These are phyloP conservation scores for Didymella pinodella DNA, from an alignment of 2,329 filamentous ascomycete genomes.

Conservation along the genomic window DNA sequence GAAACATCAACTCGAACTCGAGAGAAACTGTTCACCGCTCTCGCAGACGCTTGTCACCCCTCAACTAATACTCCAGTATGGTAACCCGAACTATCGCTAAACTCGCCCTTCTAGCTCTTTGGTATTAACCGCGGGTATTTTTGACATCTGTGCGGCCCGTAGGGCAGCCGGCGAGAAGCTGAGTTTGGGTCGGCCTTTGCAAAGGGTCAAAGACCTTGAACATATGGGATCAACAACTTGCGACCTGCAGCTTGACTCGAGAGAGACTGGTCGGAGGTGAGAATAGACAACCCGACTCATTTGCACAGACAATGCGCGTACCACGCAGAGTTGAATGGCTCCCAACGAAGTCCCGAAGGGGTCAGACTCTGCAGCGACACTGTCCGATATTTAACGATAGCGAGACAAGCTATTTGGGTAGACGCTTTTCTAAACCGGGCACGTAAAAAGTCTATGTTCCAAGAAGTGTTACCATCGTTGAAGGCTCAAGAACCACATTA, in stretches of 20 bases:
- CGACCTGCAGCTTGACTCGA: neutral
- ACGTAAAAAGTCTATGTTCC: neutral
- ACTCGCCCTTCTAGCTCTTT: neutral
- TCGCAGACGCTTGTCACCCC: neutral
- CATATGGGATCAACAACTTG: neutral
- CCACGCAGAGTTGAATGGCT: neutral
- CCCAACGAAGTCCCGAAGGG: neutral
- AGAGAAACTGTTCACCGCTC: too few relatives aligned
- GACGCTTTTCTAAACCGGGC: neutral
- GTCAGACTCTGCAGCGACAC: neutral
- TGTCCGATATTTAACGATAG: neutral
- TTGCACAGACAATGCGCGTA: neutral
- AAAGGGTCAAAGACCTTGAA: conserved; percentile 1
- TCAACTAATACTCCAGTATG: neutral
- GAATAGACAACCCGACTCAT: neutral
- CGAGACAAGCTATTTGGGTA: neutral
- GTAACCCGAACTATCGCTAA: neutral
- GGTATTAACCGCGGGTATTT: neutral
- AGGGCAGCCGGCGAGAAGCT: neutral
- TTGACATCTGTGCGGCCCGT: conserved; percentile 7
- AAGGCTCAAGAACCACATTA: neutral
- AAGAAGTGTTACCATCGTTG: neutral
- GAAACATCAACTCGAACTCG: neutral
- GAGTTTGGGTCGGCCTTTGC: conserved; percentile 1
- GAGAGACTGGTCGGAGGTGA: neutral